phyloP scores from a whole-genome alignment of 805 yeast genomes.

The Lachancea quebecensis region DNA sequence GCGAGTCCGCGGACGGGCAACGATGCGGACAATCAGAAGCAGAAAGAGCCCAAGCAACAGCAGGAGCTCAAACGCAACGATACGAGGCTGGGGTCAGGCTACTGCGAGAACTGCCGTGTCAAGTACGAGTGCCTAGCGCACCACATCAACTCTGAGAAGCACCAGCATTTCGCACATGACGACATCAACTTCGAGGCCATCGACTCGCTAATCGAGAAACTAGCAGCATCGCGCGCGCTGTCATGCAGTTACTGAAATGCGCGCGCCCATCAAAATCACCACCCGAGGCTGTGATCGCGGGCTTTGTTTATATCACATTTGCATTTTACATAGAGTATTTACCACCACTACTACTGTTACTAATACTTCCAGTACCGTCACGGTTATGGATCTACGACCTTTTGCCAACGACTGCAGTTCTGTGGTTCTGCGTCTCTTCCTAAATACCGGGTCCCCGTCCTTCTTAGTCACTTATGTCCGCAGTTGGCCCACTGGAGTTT shows the following conservation, averaged over 20 bases:
- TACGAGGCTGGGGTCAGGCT: conserved; percentile 47
- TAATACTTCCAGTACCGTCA: not conserved
- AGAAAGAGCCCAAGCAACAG: not conserved
- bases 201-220: conserved; percentile 56
- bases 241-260: not conserved
- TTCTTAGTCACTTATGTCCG: no score
- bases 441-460: no score
- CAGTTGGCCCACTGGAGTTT: no score
- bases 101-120: conserved; percentile 89
- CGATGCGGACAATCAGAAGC: conserved; percentile 1
- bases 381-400: no score
- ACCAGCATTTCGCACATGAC: conserved; percentile 69
- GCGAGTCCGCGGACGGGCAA: conserved; percentile 18
- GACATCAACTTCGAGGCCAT: conserved; percentile 67
- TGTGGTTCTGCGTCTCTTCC: no score
- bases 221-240: conserved; percentile 12
- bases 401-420: no score
- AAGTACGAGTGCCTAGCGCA: conserved; percentile 73
- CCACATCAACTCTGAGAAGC: conserved; percentile 64
- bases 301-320: conserved; percentile 16
- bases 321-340: not conserved
- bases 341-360: no score
- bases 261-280: not conserved
- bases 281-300: not conserved
- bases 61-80: conserved; percentile 5